A percentile compares a stretch with the other conserved stretches of the same genome.
phyloP scores from a whole-genome alignment of 2,329 filamentous ascomycete genomes.

The Fusarium camptoceras region DNA sequence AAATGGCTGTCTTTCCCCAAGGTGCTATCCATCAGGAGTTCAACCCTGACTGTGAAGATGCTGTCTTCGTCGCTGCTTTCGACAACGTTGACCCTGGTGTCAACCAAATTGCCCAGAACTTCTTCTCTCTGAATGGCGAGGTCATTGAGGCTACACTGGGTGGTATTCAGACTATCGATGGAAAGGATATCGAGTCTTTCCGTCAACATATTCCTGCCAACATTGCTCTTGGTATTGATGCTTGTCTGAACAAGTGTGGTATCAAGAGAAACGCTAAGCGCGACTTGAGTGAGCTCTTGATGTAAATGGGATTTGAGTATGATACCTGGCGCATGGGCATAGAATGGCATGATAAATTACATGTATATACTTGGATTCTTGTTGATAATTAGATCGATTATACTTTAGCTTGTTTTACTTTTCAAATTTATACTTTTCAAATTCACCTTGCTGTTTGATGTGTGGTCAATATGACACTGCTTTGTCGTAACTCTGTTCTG shows the following conservation, averaged over 20 bases:
- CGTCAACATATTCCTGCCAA: conserved; percentile 1
- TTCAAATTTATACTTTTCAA: not conserved
- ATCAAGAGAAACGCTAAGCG: conserved; percentile 15
- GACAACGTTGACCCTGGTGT: conserved; percentile 60
- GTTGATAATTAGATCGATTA: not conserved
- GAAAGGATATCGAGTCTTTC: conserved; percentile 25
- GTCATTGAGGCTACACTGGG: not conserved
- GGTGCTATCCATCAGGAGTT: conserved; percentile 64
- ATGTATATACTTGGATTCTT: not conserved
- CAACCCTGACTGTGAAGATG: conserved; percentile 62
- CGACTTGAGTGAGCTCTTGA: conserved; percentile 5
- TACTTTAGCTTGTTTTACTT: not conserved
- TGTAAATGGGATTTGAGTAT: not conserved
- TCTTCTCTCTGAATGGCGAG: conserved; percentile 8
- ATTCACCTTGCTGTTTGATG: not conserved
- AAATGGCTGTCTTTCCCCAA: conserved; percentile 63
- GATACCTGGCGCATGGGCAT: not conserved
- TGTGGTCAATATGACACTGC: not conserved
- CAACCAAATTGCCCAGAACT: conserved; percentile 56
- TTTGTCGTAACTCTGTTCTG: not conserved
- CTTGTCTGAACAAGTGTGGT: conserved; percentile 24
- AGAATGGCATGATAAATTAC: not conserved
- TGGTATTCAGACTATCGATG: conserved; percentile 5
- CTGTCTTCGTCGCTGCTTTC: conserved; percentile 63
- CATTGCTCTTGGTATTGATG: conserved; percentile 23